A percentile compares a stretch with the other conserved stretches of the same genome.
Evolutionary conservation across 495 filamentous ascomycete species (phyloP).

Genomic region (Patellaria atrata): DNA sequence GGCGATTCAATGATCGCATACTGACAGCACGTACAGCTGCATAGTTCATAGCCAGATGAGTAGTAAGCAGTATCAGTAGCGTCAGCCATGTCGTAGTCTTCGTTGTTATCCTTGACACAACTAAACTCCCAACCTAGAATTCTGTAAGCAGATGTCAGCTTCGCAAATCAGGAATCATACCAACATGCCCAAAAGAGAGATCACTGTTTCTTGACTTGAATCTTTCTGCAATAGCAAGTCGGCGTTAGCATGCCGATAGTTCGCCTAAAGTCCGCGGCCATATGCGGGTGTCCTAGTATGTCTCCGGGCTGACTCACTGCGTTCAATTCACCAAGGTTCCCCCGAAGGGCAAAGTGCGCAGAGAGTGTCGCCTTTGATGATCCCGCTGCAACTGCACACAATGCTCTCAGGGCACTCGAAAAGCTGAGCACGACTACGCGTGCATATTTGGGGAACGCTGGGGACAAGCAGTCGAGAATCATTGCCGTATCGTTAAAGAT

Average conservation of each 20-base stretch:
- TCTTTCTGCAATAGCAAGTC: slow-evolving; percentile 49
- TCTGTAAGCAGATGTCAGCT: slow-evolving; percentile 2
- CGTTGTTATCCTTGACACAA: slow-evolving; percentile 61
- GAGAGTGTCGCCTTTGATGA: slow-evolving; percentile 83
- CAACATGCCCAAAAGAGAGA: slow-evolving; percentile 82
- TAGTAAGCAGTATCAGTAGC: slow-evolving; percentile 52
- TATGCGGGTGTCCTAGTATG: too few species aligned
- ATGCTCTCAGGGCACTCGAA: slow-evolving; percentile 60
- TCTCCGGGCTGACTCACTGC: slow-evolving; percentile 48
- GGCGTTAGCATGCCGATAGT: too few species aligned
- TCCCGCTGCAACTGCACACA: slow-evolving; percentile 82
- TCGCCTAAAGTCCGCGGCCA: too few species aligned
- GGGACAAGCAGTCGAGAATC: slow-evolving; percentile 77
- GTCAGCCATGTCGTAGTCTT: slow-evolving; percentile 60
- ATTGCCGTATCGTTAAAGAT: slow-evolving; percentile 87
- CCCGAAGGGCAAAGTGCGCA: slow-evolving; percentile 76
- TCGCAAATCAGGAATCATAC: slow-evolving; percentile 31
- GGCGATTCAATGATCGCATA: slow-evolving; percentile 76
- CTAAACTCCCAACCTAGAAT: slow-evolving; percentile 54
- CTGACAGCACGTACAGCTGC: slow-evolving; percentile 68
- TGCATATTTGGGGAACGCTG: slow-evolving; percentile 51
- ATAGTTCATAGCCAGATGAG: slow-evolving; percentile 76
- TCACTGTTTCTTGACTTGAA: slow-evolving; percentile 88
- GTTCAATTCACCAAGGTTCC: slow-evolving; percentile 89
- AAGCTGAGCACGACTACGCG: slow-evolving; percentile 59